phyloP scores from a whole-genome alignment of 23 red algal species.

The Gracilariopsis chorda region DNA sequence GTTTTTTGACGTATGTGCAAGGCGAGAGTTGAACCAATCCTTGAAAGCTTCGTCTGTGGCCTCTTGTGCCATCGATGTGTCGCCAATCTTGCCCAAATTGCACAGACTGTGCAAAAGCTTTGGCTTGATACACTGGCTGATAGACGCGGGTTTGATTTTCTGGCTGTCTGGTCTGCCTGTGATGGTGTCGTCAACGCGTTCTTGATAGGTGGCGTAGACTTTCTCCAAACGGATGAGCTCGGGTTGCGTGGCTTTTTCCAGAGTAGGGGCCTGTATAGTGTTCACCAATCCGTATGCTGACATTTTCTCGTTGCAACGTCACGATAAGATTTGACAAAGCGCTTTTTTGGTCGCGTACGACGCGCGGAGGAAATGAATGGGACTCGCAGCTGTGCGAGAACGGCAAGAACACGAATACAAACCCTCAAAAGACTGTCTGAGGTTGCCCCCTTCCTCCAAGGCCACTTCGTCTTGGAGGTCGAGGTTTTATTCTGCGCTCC shows the following conservation, averaged over 20 bases:
- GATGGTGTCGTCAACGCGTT: neutral
- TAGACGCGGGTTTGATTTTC: neutral
- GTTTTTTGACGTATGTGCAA: neutral
- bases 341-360: too few species aligned
- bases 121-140: neutral
- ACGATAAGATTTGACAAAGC: too few species aligned
- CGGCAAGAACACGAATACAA: too few species aligned
- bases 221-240: constrained; percentile 1
- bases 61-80: neutral
- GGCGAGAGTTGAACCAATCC: neutral
- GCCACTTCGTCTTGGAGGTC: too few species aligned
- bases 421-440: too few species aligned
- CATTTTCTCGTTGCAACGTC: too few species aligned
- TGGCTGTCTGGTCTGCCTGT: neutral
- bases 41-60: neutral
- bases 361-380: too few species aligned
- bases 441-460: too few species aligned
- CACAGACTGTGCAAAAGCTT: neutral
- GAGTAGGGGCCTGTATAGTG: neutral
- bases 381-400: too few species aligned
- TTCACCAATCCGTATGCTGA: constrained; percentile 17
- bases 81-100: neutral
- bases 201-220: neutral
- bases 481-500: too few species aligned
- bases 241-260: constrained; percentile 5